These are phyloP conservation scores for Citrus maxima DNA, from an alignment of 345 rosid genomes.

Conservation along the genomic window DNA sequence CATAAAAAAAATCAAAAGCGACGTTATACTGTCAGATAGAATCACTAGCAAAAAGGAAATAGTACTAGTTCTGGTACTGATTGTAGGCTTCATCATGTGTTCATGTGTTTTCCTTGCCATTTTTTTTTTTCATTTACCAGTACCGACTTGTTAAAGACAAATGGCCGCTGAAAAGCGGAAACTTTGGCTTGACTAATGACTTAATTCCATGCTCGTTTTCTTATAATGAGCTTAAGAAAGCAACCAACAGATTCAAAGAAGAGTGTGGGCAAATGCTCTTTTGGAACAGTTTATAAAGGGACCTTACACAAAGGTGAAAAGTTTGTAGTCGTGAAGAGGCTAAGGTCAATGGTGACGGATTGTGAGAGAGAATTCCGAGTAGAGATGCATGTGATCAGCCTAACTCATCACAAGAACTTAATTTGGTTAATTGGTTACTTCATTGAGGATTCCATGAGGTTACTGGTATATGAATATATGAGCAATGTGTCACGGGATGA, in stretches of 20 bases:
- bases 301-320: background rate
- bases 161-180: background rate
- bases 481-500: background rate
- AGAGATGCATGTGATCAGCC: slow-evolving; percentile 10
- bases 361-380: background rate
- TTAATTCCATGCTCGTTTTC: background rate
- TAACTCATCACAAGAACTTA: slow-evolving; percentile 11
- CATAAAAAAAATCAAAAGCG: no score
- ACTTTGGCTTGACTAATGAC: background rate
- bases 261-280: slow-evolving; percentile 2
- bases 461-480: slow-evolving; percentile 8
- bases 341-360: background rate
- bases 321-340: slow-evolving; percentile 2
- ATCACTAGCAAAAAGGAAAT: background rate
- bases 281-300: slow-evolving; percentile 2
- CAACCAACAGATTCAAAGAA: background rate
- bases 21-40: no score
- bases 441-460: background rate
- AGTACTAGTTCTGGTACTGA: background rate
- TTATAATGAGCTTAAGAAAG: slow-evolving; percentile 6
- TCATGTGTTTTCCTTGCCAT: slow-evolving; percentile 2
- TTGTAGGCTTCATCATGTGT: background rate
- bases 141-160: background rate
- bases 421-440: slow-evolving; percentile 6
- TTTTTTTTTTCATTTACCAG: no score